These are phyloP conservation scores for Chamaenerion angustifolium DNA, from an alignment of 345 rosid genomes.

Conservation along the genomic window DNA sequence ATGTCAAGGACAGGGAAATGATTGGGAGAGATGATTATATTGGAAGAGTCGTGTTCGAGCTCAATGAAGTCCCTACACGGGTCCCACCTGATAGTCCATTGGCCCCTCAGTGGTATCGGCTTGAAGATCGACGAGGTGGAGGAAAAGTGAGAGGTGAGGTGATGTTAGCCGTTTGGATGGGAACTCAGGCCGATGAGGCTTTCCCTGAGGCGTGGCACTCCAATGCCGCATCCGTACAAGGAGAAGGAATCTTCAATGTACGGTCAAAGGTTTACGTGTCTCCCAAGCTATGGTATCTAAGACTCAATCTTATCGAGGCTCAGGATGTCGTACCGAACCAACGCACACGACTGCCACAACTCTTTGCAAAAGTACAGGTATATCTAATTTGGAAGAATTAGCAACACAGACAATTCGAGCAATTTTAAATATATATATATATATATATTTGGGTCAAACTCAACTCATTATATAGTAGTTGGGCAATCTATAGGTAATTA, in stretches of 20 bases:
- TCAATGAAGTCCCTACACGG: conserved; percentile 76
- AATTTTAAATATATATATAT: too few relatives aligned
- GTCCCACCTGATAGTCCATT: conserved; percentile 93
- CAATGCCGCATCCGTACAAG: conserved; percentile 51
- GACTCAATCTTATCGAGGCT: conserved; percentile 81
- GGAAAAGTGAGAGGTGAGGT: conserved; percentile 67
- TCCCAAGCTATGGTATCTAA: conserved; percentile 75
- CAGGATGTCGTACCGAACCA: conserved; percentile 64
- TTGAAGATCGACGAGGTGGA: conserved; percentile 59
- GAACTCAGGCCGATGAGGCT: conserved; percentile 90
- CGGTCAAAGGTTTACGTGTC: conserved; percentile 77
- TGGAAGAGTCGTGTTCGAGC: conserved; percentile 59
- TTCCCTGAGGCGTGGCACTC: conserved; percentile 81
- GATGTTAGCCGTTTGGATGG: conserved; percentile 95
- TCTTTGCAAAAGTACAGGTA: conserved; percentile 46
- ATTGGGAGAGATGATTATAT: conserved; percentile 61
- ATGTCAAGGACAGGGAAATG: conserved; percentile 60
- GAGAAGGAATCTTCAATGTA: conserved; percentile 48
- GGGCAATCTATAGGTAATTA: too few relatives aligned
- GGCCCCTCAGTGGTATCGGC: conserved; percentile 84
- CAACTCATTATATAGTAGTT: too few relatives aligned
- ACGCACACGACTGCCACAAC: conserved; percentile 51
- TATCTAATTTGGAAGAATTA: too few relatives aligned
- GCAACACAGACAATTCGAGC: too few relatives aligned
- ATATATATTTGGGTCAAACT: too few relatives aligned